Evolutionary conservation across 805 yeast genomes (phyloP).

Genomic region (Jamesozyma lodderae): DNA sequence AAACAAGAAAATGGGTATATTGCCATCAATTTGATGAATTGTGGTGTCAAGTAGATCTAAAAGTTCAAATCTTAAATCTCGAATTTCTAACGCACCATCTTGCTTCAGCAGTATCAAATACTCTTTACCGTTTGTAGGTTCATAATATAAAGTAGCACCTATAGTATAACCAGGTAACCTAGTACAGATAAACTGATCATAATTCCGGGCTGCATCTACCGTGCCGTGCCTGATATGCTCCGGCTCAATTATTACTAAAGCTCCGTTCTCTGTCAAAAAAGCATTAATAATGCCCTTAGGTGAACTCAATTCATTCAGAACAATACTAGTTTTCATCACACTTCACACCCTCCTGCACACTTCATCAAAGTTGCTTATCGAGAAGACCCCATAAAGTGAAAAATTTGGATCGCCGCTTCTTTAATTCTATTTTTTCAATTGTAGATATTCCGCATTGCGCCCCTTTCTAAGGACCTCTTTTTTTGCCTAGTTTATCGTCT

Average conservation of each 20-base stretch:
- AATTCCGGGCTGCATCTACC: background rate
- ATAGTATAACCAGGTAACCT: conserved; percentile 11
- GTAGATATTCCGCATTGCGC: too few relatives aligned
- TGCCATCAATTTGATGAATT: conserved; percentile 1
- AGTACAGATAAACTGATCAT: background rate
- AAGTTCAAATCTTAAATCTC: conserved; percentile 2
- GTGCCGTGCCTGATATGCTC: conserved; percentile 1
- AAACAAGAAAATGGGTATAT: conserved; percentile 4
- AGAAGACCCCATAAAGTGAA: too few relatives aligned
- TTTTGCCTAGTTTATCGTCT: too few relatives aligned
- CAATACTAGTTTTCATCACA: background rate
- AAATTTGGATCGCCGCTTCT: too few relatives aligned
- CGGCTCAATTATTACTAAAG: conserved; percentile 1
- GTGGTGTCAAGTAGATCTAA: conserved; percentile 12
- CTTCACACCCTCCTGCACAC: too few relatives aligned
- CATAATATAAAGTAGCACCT: conserved; percentile 10
- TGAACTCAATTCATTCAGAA: background rate
- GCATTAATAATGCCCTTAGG: background rate
- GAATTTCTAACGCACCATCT: conserved; percentile 14
- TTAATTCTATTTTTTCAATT: too few relatives aligned
- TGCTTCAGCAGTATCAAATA: conserved; percentile 15
- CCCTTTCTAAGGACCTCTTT: too few relatives aligned
- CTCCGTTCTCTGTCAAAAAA: background rate
- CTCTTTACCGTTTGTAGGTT: conserved; percentile 7
- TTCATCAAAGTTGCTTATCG: too few relatives aligned